Base-by-base conservation (phyloP, 1,284 basidiomycete genomes). In the Tetrapyrgos nigripes region DNA sequence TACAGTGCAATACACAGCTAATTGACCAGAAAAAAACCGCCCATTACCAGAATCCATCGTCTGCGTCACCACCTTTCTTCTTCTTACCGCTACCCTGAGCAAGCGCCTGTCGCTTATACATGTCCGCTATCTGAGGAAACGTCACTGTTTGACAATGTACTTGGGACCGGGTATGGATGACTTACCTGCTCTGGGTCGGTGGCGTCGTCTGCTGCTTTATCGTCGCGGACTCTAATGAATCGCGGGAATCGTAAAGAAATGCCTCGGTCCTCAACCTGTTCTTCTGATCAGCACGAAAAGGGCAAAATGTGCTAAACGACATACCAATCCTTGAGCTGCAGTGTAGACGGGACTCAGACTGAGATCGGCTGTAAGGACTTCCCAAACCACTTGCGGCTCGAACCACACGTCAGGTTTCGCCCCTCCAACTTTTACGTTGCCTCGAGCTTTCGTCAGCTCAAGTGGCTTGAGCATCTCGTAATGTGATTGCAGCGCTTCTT, bases 271-370 rank as follows among this genome's bases (percentile, higher is more conserved):
- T 94, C 94, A 31, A 90, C 87, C 94, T 94, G 64, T 52, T 40
- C 6, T 4, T 4, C 5, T 40, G 6, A n/a, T n/a, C n/a, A n/a
- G n/a, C n/a, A n/a, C n/a, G n/a, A n/a, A n/a, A n/a, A 53, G 43
- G 48, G 37, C 28, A 55, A 45, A 44, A 48, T 57, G 33, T 53
- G 33, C 29, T 24, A 3, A 2, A 17, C 5, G 11, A 13, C 26
- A 82, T 66, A 96, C 95, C 77, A 96, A 68, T 62, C 97, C 97
- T 73, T 96, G 92, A n/a, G 94, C 97, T 4, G 97, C 97, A 4
- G 94, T 93, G 73, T 99, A 99, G 28, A 99, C 86, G 1, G 97
- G 97, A 76, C 96, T 98, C 76, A 99, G 78, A 74, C 94, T 97
- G 66, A 99, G 74, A 79, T 99, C 97, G 4, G 97, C 97, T 0